These are phyloP conservation scores for Cercospora sp. DNA, from an alignment of 2,329 filamentous ascomycete species.

Conservation along the genomic window DNA sequence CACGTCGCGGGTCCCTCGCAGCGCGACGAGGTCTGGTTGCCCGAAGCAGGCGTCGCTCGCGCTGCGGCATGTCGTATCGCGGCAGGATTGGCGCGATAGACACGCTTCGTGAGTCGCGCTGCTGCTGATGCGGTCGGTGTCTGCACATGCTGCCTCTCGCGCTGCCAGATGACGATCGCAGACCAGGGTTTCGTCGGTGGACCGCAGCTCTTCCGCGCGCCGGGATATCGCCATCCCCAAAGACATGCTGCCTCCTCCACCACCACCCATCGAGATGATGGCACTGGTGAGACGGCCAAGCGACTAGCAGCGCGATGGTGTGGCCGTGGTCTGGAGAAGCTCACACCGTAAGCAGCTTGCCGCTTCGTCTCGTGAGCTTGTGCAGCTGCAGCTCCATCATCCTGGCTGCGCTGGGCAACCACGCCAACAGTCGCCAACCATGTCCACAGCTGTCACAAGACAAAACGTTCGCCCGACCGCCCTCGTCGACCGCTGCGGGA, in stretches of 20 bases:
- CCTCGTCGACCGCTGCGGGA: background rate
- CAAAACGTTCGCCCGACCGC: background rate
- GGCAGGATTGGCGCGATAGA: background rate
- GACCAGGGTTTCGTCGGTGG: background rate
- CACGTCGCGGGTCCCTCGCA: background rate
- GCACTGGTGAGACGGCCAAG: background rate
- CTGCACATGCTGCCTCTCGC: background rate
- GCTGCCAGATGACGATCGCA: background rate
- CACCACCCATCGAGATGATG: background rate
- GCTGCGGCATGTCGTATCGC: background rate
- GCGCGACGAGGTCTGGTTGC: background rate
- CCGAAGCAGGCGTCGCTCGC: background rate
- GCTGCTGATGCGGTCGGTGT: background rate
- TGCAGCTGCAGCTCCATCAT: background rate
- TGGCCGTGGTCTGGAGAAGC: background rate
- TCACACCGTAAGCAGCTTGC: background rate
- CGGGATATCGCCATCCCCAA: background rate
- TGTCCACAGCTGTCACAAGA: background rate
- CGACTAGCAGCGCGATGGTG: background rate
- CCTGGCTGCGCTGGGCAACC: background rate
- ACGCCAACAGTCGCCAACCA: background rate
- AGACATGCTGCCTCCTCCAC: background rate
- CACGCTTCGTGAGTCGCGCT: background rate
- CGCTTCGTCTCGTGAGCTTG: constrained; percentile 7
- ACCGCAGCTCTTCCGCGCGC: background rate